Percentiles rank a stretch among this genome's conserved stretches.
phyloP scores from a whole-genome alignment of 331 rosid species.

The Malus hybrid region DNA sequence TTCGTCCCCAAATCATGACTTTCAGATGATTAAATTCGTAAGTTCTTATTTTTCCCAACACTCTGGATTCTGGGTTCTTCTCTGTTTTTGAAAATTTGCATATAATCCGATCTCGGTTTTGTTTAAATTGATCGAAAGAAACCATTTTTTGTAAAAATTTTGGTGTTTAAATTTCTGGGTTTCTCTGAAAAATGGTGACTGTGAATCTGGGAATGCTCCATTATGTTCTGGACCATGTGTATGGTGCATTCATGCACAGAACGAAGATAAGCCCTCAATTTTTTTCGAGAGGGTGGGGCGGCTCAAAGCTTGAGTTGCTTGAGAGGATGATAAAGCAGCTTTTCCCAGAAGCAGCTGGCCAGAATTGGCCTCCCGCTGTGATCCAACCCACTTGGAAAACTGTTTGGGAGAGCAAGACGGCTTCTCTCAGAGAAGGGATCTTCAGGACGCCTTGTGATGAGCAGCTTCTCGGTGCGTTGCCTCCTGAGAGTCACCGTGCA shows the following conservation, averaged over 20 bases:
- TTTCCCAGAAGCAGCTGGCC: conserved; percentile 58
- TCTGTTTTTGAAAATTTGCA: neutral
- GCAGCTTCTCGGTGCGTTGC: conserved; percentile 68
- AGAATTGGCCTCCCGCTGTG: conserved; percentile 65
- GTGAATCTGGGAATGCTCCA: conserved; percentile 82
- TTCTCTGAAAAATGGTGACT: conserved; percentile 47
- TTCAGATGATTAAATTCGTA: neutral
- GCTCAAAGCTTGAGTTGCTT: conserved; percentile 71
- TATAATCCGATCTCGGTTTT: conserved; percentile 15
- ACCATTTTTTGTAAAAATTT: neutral
- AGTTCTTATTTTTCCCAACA: neutral
- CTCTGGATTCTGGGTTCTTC: neutral
- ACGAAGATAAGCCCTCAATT: conserved; percentile 74
- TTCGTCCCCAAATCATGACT: neutral
- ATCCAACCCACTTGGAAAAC: conserved; percentile 76
- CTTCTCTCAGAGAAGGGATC: conserved; percentile 76
- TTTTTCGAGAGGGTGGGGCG: conserved; percentile 94
- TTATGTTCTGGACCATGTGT: conserved; percentile 78
- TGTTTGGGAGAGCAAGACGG: conserved; percentile 69
- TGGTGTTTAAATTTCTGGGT: neutral
- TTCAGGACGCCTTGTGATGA: conserved; percentile 88
- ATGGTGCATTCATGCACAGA: conserved; percentile 92
- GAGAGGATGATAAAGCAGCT: conserved; percentile 69
- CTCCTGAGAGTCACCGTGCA: conserved; percentile 90
- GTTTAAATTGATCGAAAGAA: neutral